Evolutionary conservation across 139 green algal species (phyloP).

Genomic region (Chlamydomonas sp.): DNA sequence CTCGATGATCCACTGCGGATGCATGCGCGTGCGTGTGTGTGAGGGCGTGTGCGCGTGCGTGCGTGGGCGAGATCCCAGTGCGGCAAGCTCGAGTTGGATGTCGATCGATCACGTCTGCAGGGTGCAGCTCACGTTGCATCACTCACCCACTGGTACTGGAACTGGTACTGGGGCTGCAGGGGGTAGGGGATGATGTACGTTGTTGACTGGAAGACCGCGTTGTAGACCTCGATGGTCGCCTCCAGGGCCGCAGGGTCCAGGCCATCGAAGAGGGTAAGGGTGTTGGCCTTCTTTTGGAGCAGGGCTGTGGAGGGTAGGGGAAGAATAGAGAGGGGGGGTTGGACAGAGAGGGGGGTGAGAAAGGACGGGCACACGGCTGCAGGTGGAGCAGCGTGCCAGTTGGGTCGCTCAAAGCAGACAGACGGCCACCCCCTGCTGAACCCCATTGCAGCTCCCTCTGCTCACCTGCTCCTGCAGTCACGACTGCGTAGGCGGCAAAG

Average conservation of each 20-base stretch:
- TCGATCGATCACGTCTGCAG: neutral
- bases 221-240: neutral
- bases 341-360: too few relatives aligned
- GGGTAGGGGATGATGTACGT: constrained; percentile 29
- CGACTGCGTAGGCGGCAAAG: too few relatives aligned
- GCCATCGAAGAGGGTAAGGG: constrained; percentile 6
- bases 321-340: too few relatives aligned
- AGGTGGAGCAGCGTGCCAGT: too few relatives aligned
- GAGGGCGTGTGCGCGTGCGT: neutral
- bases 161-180: constrained; percentile 21
- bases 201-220: constrained; percentile 15
- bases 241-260: neutral
- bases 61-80: neutral
- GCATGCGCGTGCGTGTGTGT: too few relatives aligned
- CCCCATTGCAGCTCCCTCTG: too few relatives aligned
- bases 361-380: too few relatives aligned
- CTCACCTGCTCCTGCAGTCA: too few relatives aligned
- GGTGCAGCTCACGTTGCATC: neutral
- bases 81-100: too few relatives aligned
- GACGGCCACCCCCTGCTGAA: too few relatives aligned
- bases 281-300: constrained; percentile 23
- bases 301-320: too few relatives aligned
- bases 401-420: too few relatives aligned
- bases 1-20: constrained; percentile 28
- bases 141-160: constrained; percentile 23